A percentile compares a stretch with the other conserved stretches of the same genome.
Conservation (phyloP, 2,329 filamentous ascomycete species). For the Fusarium gaditjirri region DNA sequence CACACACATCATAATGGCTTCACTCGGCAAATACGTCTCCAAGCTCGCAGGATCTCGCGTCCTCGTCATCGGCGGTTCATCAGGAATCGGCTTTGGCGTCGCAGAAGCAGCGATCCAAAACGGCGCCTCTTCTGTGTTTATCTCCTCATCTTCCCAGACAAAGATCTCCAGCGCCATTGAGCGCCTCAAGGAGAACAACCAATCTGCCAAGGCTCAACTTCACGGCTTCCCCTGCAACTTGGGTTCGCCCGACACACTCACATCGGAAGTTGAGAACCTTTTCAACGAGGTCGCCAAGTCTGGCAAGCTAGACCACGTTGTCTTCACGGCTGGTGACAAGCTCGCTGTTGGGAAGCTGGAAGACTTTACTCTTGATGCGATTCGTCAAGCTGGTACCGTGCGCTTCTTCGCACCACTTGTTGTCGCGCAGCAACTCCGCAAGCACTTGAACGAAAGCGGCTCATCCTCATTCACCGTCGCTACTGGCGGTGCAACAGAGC, state of each 20-base stretch:
- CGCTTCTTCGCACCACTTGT: conserved; percentile 35
- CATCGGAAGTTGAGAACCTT: conserved; percentile 19
- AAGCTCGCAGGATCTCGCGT: conserved; percentile 38
- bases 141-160: conserved; percentile 24
- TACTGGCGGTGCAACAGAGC: conserved; percentile 23
- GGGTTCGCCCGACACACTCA: conserved; percentile 18
- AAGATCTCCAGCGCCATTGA: conserved; percentile 24
- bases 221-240: conserved; percentile 32
- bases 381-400: conserved; percentile 31
- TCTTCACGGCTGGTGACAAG: conserved; percentile 34
- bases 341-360: conserved; percentile 26
- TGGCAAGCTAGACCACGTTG: conserved; percentile 33
- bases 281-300: conserved; percentile 25
- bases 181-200: conserved; percentile 24
- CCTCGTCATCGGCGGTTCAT: conserved; percentile 38
- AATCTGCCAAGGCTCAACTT: conserved; percentile 25
- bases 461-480: conserved; percentile 35
- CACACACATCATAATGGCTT: conserved; percentile 13
- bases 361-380: conserved; percentile 15
- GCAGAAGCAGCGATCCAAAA: conserved; percentile 33
- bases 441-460: conserved; percentile 23
- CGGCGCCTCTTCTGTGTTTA: conserved; percentile 28
- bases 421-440: conserved; percentile 32
- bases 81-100: conserved; percentile 38
- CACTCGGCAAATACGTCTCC: conserved; percentile 30